phyloP scores from a whole-genome alignment of 306 rosid genomes.

The Cucurbita moschata region DNA sequence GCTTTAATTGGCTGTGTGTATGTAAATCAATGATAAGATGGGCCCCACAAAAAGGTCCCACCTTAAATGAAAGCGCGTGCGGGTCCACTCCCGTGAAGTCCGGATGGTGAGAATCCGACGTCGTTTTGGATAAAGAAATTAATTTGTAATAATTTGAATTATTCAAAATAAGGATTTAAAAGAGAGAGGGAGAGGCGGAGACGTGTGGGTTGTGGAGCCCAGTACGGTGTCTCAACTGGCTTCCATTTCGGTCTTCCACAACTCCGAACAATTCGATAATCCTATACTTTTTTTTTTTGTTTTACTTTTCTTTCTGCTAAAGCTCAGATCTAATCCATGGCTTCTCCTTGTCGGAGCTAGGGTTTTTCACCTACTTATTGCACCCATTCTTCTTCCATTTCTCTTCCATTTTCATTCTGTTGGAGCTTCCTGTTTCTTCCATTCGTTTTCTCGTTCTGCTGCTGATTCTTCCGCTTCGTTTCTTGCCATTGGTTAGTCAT shows the following conservation, averaged over 20 bases:
- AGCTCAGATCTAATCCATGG: not conserved
- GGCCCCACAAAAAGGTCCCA: not conserved
- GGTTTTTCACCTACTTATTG: not conserved
- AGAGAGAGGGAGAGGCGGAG: not conserved
- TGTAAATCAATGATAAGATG: not conserved
- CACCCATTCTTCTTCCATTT: not conserved
- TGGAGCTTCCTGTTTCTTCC: not conserved
- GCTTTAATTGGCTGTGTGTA: not conserved
- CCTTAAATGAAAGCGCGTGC: not conserved
- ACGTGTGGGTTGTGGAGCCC: not conserved
- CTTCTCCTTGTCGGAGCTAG: not conserved
- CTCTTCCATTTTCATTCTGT: not conserved
- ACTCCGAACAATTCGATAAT: not conserved
- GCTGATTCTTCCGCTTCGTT: not conserved
- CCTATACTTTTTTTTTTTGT: not conserved
- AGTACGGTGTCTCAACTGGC: not conserved
- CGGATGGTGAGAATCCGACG: not conserved
- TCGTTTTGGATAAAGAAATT: not conserved
- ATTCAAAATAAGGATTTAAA: not conserved
- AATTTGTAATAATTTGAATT: not conserved
- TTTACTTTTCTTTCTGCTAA: not conserved
- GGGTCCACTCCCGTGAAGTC: not conserved
- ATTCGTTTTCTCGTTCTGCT: not conserved
- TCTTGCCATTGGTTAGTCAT: slow-evolving; percentile 2
- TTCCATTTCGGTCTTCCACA: not conserved